Evolutionary conservation across 148 eudicot genomes (phyloP).

Genomic region (Amaranthus cruentus): DNA sequence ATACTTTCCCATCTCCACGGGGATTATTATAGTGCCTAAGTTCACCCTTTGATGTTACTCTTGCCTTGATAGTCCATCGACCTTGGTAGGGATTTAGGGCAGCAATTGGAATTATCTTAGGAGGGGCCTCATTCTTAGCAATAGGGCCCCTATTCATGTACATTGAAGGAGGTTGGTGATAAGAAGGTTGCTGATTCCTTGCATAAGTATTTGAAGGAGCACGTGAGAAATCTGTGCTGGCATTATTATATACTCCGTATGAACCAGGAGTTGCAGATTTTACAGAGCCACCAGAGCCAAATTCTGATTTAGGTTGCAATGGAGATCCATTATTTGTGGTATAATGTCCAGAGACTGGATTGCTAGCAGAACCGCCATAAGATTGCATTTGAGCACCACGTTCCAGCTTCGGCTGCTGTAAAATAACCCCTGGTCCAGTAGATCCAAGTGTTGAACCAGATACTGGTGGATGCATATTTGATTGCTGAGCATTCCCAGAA

Average conservation of each 20-base stretch:
- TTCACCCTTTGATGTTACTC: slow-evolving; percentile 78
- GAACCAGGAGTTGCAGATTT: slow-evolving; percentile 14
- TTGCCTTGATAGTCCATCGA: slow-evolving; percentile 93
- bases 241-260: slow-evolving; percentile 18
- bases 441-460: slow-evolving; percentile 33
- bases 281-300: slow-evolving; percentile 28
- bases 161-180: slow-evolving; percentile 67
- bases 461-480: slow-evolving; percentile 29
- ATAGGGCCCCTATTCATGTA: slow-evolving; percentile 72
- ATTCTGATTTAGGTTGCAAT: slow-evolving; percentile 30
- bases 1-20: slow-evolving; percentile 86
- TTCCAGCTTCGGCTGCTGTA: slow-evolving; percentile 31
- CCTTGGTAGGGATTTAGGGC: slow-evolving; percentile 81
- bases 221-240: slow-evolving; percentile 28
- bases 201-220: slow-evolving; percentile 39
- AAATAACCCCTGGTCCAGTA: slow-evolving; percentile 25
- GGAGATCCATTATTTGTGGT: slow-evolving; percentile 29
- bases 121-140: slow-evolving; percentile 75
- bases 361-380: slow-evolving; percentile 38
- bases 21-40: slow-evolving; percentile 70
- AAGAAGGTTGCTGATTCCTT: slow-evolving; percentile 47
- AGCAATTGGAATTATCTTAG: slow-evolving; percentile 77
- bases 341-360: slow-evolving; percentile 37
- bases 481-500: slow-evolving; percentile 30
- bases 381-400: slow-evolving; percentile 31